Evolutionary conservation across 2,329 filamentous ascomycete species (phyloP), one percentile per base, ranked within the genome.

Genomic region (Xylariaceae sp.): DNA sequence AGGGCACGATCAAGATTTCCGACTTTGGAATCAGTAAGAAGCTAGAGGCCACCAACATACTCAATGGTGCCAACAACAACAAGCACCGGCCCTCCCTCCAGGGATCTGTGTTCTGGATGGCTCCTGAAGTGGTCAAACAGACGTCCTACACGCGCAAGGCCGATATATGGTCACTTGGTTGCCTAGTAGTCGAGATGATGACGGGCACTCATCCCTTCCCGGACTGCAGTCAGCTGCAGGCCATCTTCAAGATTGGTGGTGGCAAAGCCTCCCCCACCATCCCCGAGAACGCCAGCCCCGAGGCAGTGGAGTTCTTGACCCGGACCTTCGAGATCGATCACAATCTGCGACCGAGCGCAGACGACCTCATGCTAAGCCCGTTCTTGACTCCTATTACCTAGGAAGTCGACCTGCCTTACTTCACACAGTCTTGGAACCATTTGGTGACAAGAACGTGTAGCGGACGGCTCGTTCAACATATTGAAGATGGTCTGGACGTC

Each of bases 81-180:
- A 80, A 77, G 57, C 70, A 83, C 51, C 68, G 78, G 5, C 77
- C 79, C 3, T 96, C 90, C 2, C 75, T 98, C 3, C 92, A 98
- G 59, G 92, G 92, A 11, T 95, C 88, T 17, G 92, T 98, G 33
- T 98, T 95, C 65, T 98, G 92, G 92, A 98, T 98, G 92, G 92
- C 92, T 1, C 92, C 92, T 7, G 92, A 98, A 65, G 92, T 98
- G 14, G 92, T 98, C 42, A 92, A 92, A 53, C 92, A 96, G 63
- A 96, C 90, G 3, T 89, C 88, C 5, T 95, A 98, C 64, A 96
- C 90, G 5, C 87, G 90, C 63, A 96, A 96, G 65, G 92, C 92
- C 11, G 92, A 98, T 53, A 98, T 98, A 49, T 98, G 92, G 92
- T 94, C 87, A 29, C 75, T 98, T 16, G 92, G 92, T 21, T 98